These are phyloP conservation scores for Trypanosomatidae sp. DNA, from an alignment of 208 protist species.

Conservation along the genomic window DNA sequence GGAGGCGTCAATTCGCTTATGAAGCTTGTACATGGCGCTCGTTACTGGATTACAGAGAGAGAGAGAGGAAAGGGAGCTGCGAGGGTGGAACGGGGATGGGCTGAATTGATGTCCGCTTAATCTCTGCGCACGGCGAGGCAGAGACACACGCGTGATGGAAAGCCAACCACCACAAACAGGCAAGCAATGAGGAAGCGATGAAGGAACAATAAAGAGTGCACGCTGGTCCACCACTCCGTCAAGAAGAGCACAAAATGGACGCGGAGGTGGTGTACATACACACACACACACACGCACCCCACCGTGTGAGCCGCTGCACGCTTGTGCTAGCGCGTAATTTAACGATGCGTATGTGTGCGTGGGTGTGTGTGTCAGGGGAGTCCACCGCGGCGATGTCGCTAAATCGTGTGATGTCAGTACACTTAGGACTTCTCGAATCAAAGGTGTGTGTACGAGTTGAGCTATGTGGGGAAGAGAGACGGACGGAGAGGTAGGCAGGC, in stretches of 20 bases:
- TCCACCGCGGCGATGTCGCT: background rate
- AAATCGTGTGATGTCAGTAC: background rate
- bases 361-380: too few relatives aligned
- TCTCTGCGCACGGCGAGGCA: background rate
- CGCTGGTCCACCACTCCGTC: too few relatives aligned
- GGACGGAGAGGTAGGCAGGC: background rate
- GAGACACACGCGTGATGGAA: conserved; percentile 1
- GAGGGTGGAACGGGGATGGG: background rate
- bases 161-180: conserved; percentile 5
- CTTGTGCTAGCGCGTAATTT: background rate
- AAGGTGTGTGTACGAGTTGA: background rate
- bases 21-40: conserved; percentile 23
- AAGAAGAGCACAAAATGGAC: conserved; percentile 9
- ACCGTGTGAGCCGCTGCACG: background rate
- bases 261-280: background rate
- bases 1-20: conserved; percentile 13
- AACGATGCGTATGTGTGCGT: background rate
- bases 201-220: conserved; percentile 8
- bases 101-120: background rate
- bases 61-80: background rate
- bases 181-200: background rate
- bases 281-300: background rate
- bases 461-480: background rate
- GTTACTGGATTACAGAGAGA: background rate
- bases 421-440: background rate